A percentile compares a stretch with the other conserved stretches of the same genome.
Conservation (phyloP, 2,329 filamentous ascomycete species). For the Fusarium verrucosum region DNA sequence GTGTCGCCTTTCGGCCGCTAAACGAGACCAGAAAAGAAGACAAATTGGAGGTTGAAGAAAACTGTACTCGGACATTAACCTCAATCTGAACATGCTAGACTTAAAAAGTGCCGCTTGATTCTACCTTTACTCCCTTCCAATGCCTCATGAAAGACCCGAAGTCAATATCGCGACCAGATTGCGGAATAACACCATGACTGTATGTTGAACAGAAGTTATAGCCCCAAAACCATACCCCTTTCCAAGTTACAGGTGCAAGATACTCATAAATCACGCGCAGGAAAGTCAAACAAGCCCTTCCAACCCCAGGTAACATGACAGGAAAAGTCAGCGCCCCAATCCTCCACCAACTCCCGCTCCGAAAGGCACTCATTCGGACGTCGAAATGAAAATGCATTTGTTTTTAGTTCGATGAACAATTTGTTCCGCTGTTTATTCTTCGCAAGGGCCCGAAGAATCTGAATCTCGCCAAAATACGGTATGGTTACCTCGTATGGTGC, state of each 20-base stretch:
- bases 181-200: neutral
- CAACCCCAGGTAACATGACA: constrained; percentile 10
- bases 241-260: neutral
- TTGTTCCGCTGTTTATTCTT: neutral
- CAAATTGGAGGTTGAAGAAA: neutral
- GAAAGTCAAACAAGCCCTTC: constrained; percentile 7
- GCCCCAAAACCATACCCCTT: neutral
- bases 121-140: no score
- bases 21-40: neutral
- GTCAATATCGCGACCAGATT: no score
- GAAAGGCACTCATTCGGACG: neutral
- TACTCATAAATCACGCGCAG: neutral
- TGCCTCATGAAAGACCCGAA: no score
- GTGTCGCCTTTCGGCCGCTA: neutral
- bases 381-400: constrained; percentile 9
- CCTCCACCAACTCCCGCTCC: constrained; percentile 8
- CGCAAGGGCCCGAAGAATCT: neutral
- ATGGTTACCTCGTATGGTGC: constrained; percentile 14
- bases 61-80: neutral
- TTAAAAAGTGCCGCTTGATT: no score
- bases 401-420: constrained; percentile 6
- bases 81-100: neutral
- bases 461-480: constrained; percentile 27
- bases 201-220: neutral
- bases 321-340: constrained; percentile 6